phyloP scores from a whole-genome alignment of 129 eudicot species.

The Flaveria robusta region DNA sequence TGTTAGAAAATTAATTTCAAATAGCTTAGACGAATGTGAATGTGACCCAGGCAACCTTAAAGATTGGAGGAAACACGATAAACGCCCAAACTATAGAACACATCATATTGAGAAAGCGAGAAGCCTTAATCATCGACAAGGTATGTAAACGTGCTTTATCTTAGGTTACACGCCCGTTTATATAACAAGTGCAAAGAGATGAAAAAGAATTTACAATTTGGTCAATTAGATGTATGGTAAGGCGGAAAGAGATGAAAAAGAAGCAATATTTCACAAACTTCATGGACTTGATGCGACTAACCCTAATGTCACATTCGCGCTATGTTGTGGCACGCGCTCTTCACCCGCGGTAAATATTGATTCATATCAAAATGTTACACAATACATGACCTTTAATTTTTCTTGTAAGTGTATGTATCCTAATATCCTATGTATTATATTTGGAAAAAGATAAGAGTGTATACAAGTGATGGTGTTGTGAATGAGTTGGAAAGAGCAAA shows the following conservation, averaged over 20 bases:
- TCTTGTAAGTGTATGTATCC: background rate
- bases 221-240: constrained; percentile 39
- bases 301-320: constrained; percentile 76
- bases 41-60: constrained; percentile 66
- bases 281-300: constrained; percentile 67
- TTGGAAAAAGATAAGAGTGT: constrained; percentile 61
- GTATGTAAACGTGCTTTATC: constrained; percentile 30
- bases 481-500: constrained; percentile 77
- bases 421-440: background rate
- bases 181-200: background rate
- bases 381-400: background rate
- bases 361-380: background rate
- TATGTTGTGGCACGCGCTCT: constrained; percentile 91
- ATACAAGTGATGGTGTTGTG: constrained; percentile 76
- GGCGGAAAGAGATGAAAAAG: constrained; percentile 53
- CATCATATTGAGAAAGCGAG: constrained; percentile 70
- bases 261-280: constrained; percentile 48
- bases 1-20: background rate
- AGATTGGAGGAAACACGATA: constrained; percentile 78
- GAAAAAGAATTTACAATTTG: background rate
- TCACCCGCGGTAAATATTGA: constrained; percentile 73
- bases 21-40: background rate
- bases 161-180: background rate
- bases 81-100: constrained; percentile 84
- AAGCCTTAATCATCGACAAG: constrained; percentile 56